Evolutionary conservation across 139 green algal species (phyloP).

Genomic region (Axilococcus clingmanii): DNA sequence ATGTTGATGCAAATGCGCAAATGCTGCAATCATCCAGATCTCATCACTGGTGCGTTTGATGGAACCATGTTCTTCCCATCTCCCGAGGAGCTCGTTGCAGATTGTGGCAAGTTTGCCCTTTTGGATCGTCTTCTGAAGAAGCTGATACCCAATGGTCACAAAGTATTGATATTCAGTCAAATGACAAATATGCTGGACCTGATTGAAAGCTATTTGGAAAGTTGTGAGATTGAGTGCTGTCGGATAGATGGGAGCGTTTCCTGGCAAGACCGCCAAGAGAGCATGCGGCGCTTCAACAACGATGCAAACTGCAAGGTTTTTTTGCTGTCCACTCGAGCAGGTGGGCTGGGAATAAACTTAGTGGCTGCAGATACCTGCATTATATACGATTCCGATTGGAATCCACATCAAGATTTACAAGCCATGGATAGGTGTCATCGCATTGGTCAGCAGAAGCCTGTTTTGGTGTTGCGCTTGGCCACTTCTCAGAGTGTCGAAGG

Average conservation of each 20-base stretch:
- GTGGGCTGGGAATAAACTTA: conserved; percentile 93
- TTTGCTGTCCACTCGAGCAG: conserved; percentile 92
- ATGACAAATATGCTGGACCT: conserved; percentile 99
- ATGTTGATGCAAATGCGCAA: conserved; percentile 95
- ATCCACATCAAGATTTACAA: conserved; percentile 49
- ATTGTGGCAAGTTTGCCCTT: conserved; percentile 94
- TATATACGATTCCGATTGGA: conserved; percentile 85
- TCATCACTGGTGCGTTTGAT: conserved; percentile 70
- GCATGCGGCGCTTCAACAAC: conserved; percentile 71
- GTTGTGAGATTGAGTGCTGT: conserved; percentile 54
- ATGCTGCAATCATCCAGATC: conserved; percentile 97
- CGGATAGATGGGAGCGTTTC: conserved; percentile 84
- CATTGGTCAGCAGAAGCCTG: conserved; percentile 92
- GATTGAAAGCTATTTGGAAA: conserved; percentile 81
- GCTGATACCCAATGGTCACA: conserved; percentile 57
- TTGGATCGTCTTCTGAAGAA: conserved; percentile 73
- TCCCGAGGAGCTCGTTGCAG: conserved; percentile 56
- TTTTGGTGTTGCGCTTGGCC: conserved; percentile 89
- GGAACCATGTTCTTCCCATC: conserved; percentile 41
- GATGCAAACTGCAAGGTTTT: conserved; percentile 70
- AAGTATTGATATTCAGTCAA: conserved; percentile 95
- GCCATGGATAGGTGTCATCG: conserved; percentile 98
- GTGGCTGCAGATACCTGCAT: conserved; percentile 86
- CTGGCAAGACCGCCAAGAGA: conserved; percentile 59
- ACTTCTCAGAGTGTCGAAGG: conserved; percentile 90